Evolutionary conservation across 345 rosid genomes (phyloP).

Genomic region (Syzygium jambos): DNA sequence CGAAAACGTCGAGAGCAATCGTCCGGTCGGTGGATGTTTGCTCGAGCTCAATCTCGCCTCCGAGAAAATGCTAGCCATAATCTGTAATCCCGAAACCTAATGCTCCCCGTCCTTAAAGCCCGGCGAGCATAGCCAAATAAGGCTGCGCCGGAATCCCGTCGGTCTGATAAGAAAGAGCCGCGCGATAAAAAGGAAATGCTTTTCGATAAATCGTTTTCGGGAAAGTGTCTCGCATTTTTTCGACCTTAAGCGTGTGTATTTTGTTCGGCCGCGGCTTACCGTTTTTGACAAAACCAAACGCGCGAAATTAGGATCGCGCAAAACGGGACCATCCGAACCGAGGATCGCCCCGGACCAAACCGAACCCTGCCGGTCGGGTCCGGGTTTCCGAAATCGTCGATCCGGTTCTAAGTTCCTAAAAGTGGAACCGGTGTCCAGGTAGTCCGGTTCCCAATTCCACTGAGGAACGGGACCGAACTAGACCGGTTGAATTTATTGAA

Average conservation of each 20-base stretch:
- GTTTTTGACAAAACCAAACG: neutral
- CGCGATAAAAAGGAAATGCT: neutral
- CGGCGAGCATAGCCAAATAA: neutral
- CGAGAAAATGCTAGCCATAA: neutral
- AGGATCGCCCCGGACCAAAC: too few species aligned
- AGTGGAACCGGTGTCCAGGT: too few species aligned
- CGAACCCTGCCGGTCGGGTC: too few species aligned
- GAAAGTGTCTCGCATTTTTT: neutral
- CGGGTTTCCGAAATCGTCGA: too few species aligned
- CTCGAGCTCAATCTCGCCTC: neutral
- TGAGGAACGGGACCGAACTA: too few species aligned
- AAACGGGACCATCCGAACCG: too few species aligned
- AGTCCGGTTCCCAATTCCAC: too few species aligned
- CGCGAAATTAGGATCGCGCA: neutral
- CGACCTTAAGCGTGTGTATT: neutral
- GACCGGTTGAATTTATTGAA: neutral
- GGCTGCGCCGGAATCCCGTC: accelerated
- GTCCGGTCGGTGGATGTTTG: neutral
- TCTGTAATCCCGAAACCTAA: neutral
- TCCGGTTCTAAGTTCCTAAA: too few species aligned
- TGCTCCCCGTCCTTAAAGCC: too few species aligned
- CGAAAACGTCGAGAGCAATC: neutral
- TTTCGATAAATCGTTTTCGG: neutral
- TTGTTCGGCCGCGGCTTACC: too few species aligned
- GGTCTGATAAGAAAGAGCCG: neutral